Evolutionary conservation across 2,329 filamentous ascomycete genomes (phyloP), one percentile per base, ranked within the genome.

Genomic region (Xylariaceae sp.): DNA sequence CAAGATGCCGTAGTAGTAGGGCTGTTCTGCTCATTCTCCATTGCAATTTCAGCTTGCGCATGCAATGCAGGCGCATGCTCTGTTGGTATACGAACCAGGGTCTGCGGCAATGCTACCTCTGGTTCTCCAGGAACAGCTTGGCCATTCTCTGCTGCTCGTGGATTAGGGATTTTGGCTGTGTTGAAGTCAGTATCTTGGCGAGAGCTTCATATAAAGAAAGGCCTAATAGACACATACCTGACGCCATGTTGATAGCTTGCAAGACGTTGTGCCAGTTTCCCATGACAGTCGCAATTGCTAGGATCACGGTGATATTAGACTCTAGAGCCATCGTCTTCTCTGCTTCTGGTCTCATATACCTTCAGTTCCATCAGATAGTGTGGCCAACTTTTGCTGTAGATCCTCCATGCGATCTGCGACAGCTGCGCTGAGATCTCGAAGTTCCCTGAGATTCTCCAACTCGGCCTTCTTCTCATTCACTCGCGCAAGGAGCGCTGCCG

Each of bases 191-290:
- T 49, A 51, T 40, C 26, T 35, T 26, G 29, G 31, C n/a, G 39
- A 40, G 27, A 29, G 4, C 39, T 12, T 7, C 3, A 41, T 40
- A n/a, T 19, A 41, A 12, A 37, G 8, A 39, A 50, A 50, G n/a
- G 12, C 57, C 50, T 58, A 6, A 12, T 47, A 31, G 30, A 35
- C 26, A 55, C 83, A 67, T 78, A 91, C 88, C 80, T 57, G 87
- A 91, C 58, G 89, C 89, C 87, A 94, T 91, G 67, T 87, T 87
- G 66, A 95, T 91, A 42, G 88, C 88, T 61, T 87, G 80, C 57
- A 95, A 78, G 60, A 95, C 89, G 64, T 89, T 91, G 70, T 91
- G 87, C 89, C 89, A 95, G 70, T 94, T 95, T 51, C 86, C 82
- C 68, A 95, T 76, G 27, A 95, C 89, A n/a, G 86, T 81, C 40